Conservation (phyloP, 768 basidiomycete genomes). For the Naganishia kalamii region DNA sequence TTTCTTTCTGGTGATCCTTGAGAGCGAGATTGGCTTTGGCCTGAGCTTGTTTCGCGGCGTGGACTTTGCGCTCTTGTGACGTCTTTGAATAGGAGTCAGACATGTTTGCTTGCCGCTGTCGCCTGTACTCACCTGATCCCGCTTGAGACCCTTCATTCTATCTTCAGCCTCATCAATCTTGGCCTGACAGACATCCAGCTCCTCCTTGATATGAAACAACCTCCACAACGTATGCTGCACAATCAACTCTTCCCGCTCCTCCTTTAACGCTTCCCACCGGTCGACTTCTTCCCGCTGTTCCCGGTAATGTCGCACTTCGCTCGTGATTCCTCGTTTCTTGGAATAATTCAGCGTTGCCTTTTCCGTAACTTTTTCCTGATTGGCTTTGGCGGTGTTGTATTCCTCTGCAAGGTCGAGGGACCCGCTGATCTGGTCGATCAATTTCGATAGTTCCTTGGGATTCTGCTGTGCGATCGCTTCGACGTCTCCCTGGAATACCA, state of each 20-base stretch:
- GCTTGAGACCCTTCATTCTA: constrained; percentile 61
- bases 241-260: constrained; percentile 75
- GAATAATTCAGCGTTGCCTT: constrained; percentile 91
- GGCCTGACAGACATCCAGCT: constrained; percentile 64
- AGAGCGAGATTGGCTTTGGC: constrained; percentile 68
- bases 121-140: constrained; percentile 53
- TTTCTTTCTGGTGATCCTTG: constrained; percentile 73
- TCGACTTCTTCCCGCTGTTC: constrained; percentile 93
- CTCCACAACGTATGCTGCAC: constrained; percentile 78
- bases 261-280: constrained; percentile 68
- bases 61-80: constrained; percentile 58
- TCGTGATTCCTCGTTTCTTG: constrained; percentile 83
- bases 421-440: constrained; percentile 93
- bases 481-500: constrained; percentile 98
- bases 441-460: constrained; percentile 74
- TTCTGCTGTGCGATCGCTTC: constrained; percentile 96
- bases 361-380: constrained; percentile 83
- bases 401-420: constrained; percentile 80
- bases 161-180: constrained; percentile 69
- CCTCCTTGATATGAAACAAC: constrained; percentile 79
- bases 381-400: constrained; percentile 82
- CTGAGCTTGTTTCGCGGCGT: constrained; percentile 68
- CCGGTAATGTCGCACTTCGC: constrained; percentile 94
- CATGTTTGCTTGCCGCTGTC: not conserved
- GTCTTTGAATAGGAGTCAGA: constrained; percentile 20